Evolutionary conservation across 148 eudicot species (phyloP).

Genomic region (Rhododendron ovatum): DNA sequence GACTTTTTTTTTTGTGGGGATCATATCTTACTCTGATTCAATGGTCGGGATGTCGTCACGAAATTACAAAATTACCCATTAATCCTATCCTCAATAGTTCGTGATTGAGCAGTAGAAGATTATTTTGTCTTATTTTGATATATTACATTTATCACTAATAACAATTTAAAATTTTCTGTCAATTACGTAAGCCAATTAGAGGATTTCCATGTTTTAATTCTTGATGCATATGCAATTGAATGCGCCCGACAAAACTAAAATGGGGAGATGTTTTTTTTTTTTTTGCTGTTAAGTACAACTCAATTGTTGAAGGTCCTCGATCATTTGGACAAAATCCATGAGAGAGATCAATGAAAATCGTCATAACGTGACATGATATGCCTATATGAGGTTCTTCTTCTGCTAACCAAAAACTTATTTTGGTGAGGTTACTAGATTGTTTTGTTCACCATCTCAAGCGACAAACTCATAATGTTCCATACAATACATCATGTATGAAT

Average conservation of each 20-base stretch:
- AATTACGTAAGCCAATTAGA: background rate
- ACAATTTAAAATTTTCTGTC: background rate
- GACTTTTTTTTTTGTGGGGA: background rate
- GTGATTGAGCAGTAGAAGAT: background rate
- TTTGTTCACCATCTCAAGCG: background rate
- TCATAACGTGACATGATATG: background rate
- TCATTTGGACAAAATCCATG: too few relatives aligned
- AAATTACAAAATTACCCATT: conserved; percentile 32
- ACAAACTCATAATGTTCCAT: background rate
- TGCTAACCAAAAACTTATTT: background rate
- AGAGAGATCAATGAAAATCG: too few relatives aligned
- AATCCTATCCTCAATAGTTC: background rate
- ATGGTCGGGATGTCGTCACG: conserved; percentile 22
- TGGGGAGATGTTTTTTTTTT: too few relatives aligned
- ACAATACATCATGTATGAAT: too few relatives aligned
- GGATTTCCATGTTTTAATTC: background rate
- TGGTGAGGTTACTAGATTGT: background rate
- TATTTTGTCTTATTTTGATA: background rate
- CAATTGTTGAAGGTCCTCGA: too few relatives aligned
- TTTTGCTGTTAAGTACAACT: too few relatives aligned
- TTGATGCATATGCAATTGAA: background rate
- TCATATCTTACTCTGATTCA: conserved; percentile 20
- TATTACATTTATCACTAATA: too few relatives aligned
- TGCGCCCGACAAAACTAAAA: background rate
- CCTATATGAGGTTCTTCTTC: background rate